phyloP scores from a whole-genome alignment of 2,329 filamentous ascomycete species.

The Fusarium decemcellulare region DNA sequence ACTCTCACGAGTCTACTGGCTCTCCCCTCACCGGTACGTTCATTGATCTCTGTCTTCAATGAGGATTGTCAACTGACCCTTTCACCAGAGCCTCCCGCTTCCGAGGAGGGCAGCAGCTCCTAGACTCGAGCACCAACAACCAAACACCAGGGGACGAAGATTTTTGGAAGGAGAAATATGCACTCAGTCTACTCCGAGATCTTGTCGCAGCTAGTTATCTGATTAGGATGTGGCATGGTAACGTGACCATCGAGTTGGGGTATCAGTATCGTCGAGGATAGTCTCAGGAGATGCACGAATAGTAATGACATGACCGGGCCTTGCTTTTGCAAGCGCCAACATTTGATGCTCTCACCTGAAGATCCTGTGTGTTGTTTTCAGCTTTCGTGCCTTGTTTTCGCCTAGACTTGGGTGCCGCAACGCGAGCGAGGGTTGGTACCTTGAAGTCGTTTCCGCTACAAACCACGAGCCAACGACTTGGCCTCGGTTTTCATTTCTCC shows the following conservation, averaged over 20 bases:
- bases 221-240: constrained; percentile 22
- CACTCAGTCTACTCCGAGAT: constrained; percentile 8
- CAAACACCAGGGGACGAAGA: background rate
- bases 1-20: constrained; percentile 16
- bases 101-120: constrained; percentile 24
- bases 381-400: background rate
- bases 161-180: background rate
- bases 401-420: too few relatives aligned
- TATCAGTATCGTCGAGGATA: constrained; percentile 23
- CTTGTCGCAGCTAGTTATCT: constrained; percentile 34
- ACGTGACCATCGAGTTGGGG: constrained; percentile 22
- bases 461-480: background rate
- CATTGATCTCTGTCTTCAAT: background rate
- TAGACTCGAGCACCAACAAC: constrained; percentile 8
- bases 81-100: constrained; percentile 30
- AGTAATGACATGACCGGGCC: background rate
- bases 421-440: too few relatives aligned
- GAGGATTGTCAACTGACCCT: constrained; percentile 2
- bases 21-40: constrained; percentile 41
- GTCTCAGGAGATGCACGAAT: constrained; percentile 12
- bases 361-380: background rate
- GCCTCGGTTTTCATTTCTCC: background rate
- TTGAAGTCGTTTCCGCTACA: too few relatives aligned
- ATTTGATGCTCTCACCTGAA: background rate
- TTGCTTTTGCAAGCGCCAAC: background rate